These are phyloP conservation scores for Drechslerella stenobrocha DNA, from an alignment of 2,329 filamentous ascomycete species.

Conservation along the genomic window DNA sequence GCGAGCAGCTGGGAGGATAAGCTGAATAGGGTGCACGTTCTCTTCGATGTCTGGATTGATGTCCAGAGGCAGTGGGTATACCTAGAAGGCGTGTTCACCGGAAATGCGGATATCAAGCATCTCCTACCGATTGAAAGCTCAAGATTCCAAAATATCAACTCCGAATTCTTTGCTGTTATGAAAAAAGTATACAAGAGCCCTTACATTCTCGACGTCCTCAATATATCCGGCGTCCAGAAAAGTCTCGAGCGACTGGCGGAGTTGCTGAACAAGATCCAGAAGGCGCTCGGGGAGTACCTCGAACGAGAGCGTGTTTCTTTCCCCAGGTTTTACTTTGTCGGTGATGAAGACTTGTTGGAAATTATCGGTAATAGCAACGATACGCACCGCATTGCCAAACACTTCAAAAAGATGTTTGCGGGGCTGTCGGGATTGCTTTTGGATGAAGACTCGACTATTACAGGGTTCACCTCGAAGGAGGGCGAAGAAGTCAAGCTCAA, in stretches of 20 bases:
- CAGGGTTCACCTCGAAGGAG: conserved; percentile 92
- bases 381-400: conserved; percentile 91
- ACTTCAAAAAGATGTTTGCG: conserved; percentile 99
- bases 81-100: conserved; percentile 96
- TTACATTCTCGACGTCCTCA: conserved; percentile 91
- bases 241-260: conserved; percentile 95
- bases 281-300: conserved; percentile 95
- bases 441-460: conserved; percentile 86
- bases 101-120: conserved; percentile 98
- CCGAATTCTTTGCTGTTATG: conserved; percentile 98
- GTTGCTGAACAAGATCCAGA: conserved; percentile 97
- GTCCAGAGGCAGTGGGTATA: conserved; percentile 99
- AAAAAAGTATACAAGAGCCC: conserved; percentile 98
- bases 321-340: conserved; percentile 98
- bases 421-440: conserved; percentile 87
- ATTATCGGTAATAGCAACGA: conserved; percentile 99
- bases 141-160: conserved; percentile 98
- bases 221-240: conserved; percentile 93
- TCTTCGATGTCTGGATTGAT: conserved; percentile 99
- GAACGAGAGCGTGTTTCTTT: conserved; percentile 98
- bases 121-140: conserved; percentile 93
- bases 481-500: conserved; percentile 84
- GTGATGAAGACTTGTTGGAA: conserved; percentile 95
- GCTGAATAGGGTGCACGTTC: conserved; percentile 91
- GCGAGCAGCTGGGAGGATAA: conserved; percentile 97